Evolutionary conservation across 1,284 basidiomycete species (phyloP), one percentile per base, ranked within the genome.

Genomic region (Rhodotorula sp.): DNA sequence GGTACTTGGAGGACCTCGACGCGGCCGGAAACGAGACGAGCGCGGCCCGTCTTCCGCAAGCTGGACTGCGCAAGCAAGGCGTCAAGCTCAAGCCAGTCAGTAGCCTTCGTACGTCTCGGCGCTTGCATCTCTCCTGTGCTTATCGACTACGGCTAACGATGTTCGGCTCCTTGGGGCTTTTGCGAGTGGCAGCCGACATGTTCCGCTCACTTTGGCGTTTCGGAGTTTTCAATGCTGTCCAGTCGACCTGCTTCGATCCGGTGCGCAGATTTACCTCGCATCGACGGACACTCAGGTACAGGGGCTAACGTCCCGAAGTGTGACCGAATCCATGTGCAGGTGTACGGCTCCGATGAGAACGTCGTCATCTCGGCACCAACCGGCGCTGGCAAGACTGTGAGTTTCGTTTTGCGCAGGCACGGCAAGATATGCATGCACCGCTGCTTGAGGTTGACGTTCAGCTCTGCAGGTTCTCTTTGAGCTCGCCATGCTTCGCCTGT

Each of bases 191-290:
- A 95, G 93, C 92, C 62, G 91, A 94, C 76, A 84, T 88, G 28
- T 94, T 90, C 80, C 86, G 90, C 14, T 82, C 85, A 0, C 82
- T 93, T 1, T 97, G 95, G 85, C 89, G 89, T 77, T 95, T 95
- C 75, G 88, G 88, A 0, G 86, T 89, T 1, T 95, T 97, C 84
- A 97, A 97, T 79, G 88, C 89, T 2, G 87, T 97, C 21, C 94
- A 97, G 77, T 92, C 91, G 15, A 84, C 84, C 47, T 93, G 91
- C 77, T 90, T 91, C 74, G 86, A 91, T 64, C 85, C 85, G 72
- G 92, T 92, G 78, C 68, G 86, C 76, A 31, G 54, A 49, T 5
- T 21, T n/a, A 21, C 23, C 38, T 58, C 3, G 2, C 10, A 1
- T 10, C 34, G 23, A 43, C 3, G 23, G 2, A 21, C 31, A 2